Evolutionary conservation across 306 rosid genomes (phyloP).

Genomic region (Medicago arabica): DNA sequence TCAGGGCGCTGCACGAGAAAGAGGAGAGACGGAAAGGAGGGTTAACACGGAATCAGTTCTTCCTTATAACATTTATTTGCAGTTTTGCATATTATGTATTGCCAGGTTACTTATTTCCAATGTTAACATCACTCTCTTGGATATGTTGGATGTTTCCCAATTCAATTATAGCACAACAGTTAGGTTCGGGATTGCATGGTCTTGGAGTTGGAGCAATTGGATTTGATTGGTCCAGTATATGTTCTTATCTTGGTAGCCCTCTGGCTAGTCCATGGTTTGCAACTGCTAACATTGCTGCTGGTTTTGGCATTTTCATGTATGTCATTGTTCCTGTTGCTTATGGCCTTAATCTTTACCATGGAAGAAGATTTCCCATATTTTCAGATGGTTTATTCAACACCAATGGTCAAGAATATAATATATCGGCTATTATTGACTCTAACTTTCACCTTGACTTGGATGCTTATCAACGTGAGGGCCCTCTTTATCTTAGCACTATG

Average conservation of each 20-base stretch:
- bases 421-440: conserved; percentile 70
- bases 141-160: conserved; percentile 79
- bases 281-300: conserved; percentile 77
- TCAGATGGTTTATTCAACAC: conserved; percentile 74
- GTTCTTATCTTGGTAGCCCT: conserved; percentile 83
- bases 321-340: conserved; percentile 65
- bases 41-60: conserved; percentile 69
- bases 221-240: conserved; percentile 79
- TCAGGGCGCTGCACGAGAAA: conserved; percentile 84
- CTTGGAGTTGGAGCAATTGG: conserved; percentile 80
- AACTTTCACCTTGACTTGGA: conserved; percentile 65
- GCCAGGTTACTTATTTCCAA: conserved; percentile 79
- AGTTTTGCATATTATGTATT: conserved; percentile 79
- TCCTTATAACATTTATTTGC: conserved; percentile 69
- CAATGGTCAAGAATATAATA: conserved; percentile 67
- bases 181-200: conserved; percentile 83
- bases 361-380: conserved; percentile 76
- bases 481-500: conserved; percentile 69
- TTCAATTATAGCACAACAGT: conserved; percentile 69
- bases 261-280: conserved; percentile 97
- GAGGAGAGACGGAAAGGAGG: conserved; percentile 66
- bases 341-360: conserved; percentile 65
- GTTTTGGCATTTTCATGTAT: conserved; percentile 65
- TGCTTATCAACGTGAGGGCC: conserved; percentile 67
- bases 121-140: conserved; percentile 81